phyloP scores from a whole-genome alignment of 306 rosid species.

The Dalbergia oliveri region DNA sequence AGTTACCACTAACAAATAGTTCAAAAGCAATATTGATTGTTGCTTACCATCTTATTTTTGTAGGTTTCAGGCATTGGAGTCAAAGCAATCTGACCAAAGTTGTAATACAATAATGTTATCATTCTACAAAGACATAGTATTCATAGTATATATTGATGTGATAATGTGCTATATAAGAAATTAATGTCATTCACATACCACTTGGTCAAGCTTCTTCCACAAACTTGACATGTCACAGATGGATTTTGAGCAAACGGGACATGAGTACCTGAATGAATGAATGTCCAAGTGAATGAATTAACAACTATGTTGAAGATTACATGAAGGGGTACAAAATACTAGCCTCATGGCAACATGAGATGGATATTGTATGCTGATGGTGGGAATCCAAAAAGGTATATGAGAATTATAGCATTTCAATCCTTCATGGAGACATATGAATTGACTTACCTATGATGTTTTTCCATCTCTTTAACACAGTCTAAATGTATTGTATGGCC shows the following conservation, averaged over 20 bases:
- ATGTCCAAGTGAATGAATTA: constrained; percentile 32
- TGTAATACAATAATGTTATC: constrained; percentile 39
- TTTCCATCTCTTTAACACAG: constrained; percentile 80
- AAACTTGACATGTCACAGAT: constrained; percentile 66
- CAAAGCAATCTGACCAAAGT: constrained; percentile 62
- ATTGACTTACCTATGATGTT: constrained; percentile 67
- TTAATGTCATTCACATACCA: constrained; percentile 53
- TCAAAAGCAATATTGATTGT: neutral
- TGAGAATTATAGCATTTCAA: constrained; percentile 10
- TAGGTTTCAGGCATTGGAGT: constrained; percentile 71
- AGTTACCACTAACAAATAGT: neutral
- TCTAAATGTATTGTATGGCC: constrained; percentile 91
- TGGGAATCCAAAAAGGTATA: neutral
- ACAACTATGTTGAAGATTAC: neutral
- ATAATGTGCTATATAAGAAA: neutral
- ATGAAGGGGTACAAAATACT: neutral
- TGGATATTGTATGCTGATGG: neutral
- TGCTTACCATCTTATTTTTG: constrained; percentile 64
- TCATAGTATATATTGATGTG: neutral
- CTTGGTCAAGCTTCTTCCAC: constrained; percentile 74
- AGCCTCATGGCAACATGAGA: neutral
- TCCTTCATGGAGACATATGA: neutral
- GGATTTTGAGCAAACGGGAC: constrained; percentile 88
- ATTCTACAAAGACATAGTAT: constrained; percentile 9
- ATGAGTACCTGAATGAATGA: constrained; percentile 65